Conservation (phyloP, 208 protist species). For the Trypanosoma caninum region DNA sequence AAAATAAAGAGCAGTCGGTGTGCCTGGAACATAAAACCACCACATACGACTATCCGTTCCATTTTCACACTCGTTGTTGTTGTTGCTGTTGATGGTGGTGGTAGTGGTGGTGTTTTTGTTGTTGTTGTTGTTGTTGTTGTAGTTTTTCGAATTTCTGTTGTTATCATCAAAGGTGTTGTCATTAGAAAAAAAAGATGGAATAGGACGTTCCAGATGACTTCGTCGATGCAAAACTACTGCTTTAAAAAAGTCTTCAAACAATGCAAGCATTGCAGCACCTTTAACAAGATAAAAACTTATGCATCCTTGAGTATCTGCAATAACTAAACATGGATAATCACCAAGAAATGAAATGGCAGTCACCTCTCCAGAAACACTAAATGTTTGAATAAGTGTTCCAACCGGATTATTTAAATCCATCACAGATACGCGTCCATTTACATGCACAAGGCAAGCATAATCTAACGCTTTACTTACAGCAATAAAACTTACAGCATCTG, state of each 20-base stretch:
- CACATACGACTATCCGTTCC: constrained; percentile 12
- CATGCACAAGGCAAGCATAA: constrained; percentile 69
- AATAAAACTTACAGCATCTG: constrained; percentile 71
- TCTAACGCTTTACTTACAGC: constrained; percentile 48
- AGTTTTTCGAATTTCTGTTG: neutral
- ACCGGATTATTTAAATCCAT: constrained; percentile 45
- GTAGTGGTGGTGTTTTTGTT: no score
- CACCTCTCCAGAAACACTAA: constrained; percentile 55
- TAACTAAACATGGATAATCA: constrained; percentile 66
- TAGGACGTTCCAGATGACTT: neutral
- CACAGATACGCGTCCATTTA: constrained; percentile 57
- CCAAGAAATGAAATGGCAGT: constrained; percentile 60
- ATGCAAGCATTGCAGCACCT: constrained; percentile 41
- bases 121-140: neutral
- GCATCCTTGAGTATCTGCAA: constrained; percentile 45
- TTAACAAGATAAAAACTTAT: constrained; percentile 67
- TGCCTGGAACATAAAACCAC: constrained; percentile 31
- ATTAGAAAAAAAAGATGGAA: no score
- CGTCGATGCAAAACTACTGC: constrained; percentile 31
- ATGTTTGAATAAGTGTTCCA: constrained; percentile 43
- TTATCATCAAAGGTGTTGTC: neutral
- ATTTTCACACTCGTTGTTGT: no score
- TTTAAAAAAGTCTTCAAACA: constrained; percentile 59
- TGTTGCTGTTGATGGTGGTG: constrained; percentile 6
- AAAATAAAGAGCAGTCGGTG: constrained; percentile 48